Evolutionary conservation across 331 rosid genomes (phyloP), one percentile per base, ranked within the genome.

Genomic region (Pyrus hybrid): DNA sequence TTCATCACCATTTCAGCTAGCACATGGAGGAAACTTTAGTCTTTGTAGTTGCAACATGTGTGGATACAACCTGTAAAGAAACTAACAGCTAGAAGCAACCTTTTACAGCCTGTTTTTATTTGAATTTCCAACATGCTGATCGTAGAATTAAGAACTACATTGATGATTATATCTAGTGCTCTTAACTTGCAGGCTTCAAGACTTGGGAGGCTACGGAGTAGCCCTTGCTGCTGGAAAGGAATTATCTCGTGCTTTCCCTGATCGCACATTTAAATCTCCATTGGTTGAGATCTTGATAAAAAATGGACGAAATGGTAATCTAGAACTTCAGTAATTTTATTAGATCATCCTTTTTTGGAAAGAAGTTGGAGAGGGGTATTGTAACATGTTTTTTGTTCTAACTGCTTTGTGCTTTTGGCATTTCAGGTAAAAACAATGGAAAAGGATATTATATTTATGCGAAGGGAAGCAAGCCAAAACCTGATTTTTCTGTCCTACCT

Each of bases 141-240:
- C 63, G 12, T 54, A 37, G 30, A 71, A 16, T 2, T 32, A 0
- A 49, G 65, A 65, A 53, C 57, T 32, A 7, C 20, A 51, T 14
- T 75, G 72, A 70, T 72, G 68, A 77, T 74, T 63, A 66, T 33
- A 37, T 53, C 51, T 79, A 65, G 2, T 8, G 20, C 51, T 8
- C 53, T 56, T 85, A 41, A 70, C 79, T 68, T 82, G 86, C 87
- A 95, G 99, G 87, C 99, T 95, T 84, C 93, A 85, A 76, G 99
- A 95, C 79, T 80, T 95, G 82, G 84, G 90, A 0, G 99, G 99
- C 79, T 95, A 95, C 75, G 97, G 93, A 71, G 96, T 95, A 80
- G 82, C 82, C 20, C 47, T 81, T 35, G 97, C 97, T 21, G 88
- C 80, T 80, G 65, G 80, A 74, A 85, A 92, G 86, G 90, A 80